Conservation (phyloP, 2,329 filamentous ascomycete species). For the Aspergillus neotritici region DNA sequence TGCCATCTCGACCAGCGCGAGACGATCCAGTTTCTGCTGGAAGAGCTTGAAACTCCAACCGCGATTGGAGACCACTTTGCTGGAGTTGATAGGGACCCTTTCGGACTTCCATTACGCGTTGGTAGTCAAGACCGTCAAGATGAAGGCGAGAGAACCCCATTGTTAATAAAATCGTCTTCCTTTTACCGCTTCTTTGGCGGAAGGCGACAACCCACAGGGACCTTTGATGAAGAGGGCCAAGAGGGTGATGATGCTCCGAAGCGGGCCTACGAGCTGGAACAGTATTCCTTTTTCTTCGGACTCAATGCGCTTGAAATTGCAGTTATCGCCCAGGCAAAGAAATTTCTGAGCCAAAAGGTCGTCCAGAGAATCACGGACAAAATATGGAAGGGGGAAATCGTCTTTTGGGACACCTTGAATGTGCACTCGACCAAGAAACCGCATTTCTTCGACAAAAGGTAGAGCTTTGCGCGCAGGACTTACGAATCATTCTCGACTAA, state of each 20-base stretch:
- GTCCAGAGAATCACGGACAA: slow-evolving; percentile 79
- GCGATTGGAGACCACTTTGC: slow-evolving; percentile 14
- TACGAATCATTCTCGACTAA: background rate
- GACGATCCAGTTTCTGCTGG: slow-evolving; percentile 52
- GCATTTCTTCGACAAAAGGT: slow-evolving; percentile 63
- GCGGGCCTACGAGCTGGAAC: slow-evolving; percentile 54
- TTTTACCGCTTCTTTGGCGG: slow-evolving; percentile 27
- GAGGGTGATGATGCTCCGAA: slow-evolving; percentile 30
- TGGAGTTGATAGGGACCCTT: slow-evolving; percentile 18
- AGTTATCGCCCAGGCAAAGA: slow-evolving; percentile 73
- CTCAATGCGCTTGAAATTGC: slow-evolving; percentile 86
- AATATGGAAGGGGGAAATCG: slow-evolving; percentile 80
- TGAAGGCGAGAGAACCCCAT: slow-evolving; percentile 25
- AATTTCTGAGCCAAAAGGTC: slow-evolving; percentile 72
- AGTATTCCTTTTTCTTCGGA: slow-evolving; percentile 64
- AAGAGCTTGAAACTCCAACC: slow-evolving; percentile 41
- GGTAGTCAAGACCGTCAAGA: slow-evolving; percentile 4
- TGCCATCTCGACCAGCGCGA: slow-evolving; percentile 52
- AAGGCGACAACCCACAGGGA: slow-evolving; percentile 27
- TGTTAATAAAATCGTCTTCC: slow-evolving; percentile 23
- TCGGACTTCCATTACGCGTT: slow-evolving; percentile 9
- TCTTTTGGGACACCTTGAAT: slow-evolving; percentile 78
- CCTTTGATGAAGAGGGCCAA: slow-evolving; percentile 47
- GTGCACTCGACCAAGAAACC: slow-evolving; percentile 69
- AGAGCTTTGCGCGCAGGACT: slow-evolving; percentile 4